Evolutionary conservation across 768 basidiomycete genomes (phyloP).

Genomic region (Rhodosporidiobolus sp.): DNA sequence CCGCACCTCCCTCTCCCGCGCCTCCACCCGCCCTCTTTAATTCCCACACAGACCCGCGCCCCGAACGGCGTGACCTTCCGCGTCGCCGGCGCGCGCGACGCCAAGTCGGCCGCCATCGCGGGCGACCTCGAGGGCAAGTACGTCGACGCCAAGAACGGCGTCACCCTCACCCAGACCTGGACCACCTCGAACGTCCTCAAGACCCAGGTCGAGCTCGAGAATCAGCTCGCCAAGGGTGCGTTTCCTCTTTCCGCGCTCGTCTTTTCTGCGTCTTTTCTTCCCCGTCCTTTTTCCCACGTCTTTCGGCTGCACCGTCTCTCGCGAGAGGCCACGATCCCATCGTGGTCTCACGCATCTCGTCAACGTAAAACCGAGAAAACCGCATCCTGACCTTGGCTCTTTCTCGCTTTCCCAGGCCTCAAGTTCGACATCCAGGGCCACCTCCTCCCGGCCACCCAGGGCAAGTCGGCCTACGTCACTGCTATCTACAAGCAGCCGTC

Average conservation of each 20-base stretch:
- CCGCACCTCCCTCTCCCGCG: not conserved
- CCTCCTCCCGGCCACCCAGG: constrained; percentile 79
- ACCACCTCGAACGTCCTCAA: constrained; percentile 89
- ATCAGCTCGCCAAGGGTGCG: constrained; percentile 81
- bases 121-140: constrained; percentile 97
- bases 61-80: constrained; percentile 85
- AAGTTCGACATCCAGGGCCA: constrained; percentile 86
- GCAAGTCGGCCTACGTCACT: constrained; percentile 76
- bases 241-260: not conserved
- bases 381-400: not conserved
- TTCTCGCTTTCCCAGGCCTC: constrained; percentile 55
- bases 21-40: no score
- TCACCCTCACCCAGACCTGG: constrained; percentile 93
- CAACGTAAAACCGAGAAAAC: not conserved
- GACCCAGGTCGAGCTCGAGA: constrained; percentile 88
- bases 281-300: not conserved
- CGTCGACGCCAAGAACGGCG: constrained; percentile 81
- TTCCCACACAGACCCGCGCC: constrained; percentile 46
- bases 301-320: no score
- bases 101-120: constrained; percentile 66
- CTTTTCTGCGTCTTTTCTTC: not conserved
- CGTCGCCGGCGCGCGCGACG: constrained; percentile 77
- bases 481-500: constrained; percentile 93
- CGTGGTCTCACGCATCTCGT: no score
- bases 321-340: not conserved